Base-by-base conservation (phyloP, 768 basidiomycete genomes). In the Mycena venus region DNA sequence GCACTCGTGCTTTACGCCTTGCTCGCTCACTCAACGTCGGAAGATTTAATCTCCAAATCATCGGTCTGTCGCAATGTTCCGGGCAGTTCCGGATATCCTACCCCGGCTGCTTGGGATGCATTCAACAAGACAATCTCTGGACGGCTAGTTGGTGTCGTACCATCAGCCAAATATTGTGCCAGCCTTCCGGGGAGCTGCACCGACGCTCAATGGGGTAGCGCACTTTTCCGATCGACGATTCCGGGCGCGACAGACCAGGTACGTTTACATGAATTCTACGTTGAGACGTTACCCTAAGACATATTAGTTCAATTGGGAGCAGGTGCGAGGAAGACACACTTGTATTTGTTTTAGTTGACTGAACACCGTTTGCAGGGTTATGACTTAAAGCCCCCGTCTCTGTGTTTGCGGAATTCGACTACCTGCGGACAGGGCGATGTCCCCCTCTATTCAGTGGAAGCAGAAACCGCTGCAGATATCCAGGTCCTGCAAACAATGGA, bases 361-460 rank as follows among this genome's bases (percentile, higher is more conserved):
- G 14, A 56, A 55, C 36, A 9, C 15, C 4, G 58, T 55, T 12
- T 38, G 36, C 29, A 83, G 81, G 79, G 81, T 42, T 83, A 77
- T 59, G 72, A 79, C 31, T 75, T 79, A 9, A 68, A 40, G 12
- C 79, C 80, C 17, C 79, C 80, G 11, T 80, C 82, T 19, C 63
- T 82, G 27, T 83, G 81, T 66, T 53, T 78, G 34, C 73, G 75
- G 0, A 73, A n/a, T n/a, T n/a, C n/a, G n/a, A n/a, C n/a, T n/a
- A n/a, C n/a, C n/a, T n/a, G n/a, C n/a, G n/a, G n/a, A 4, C 83
- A 84, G 72, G 83, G 83, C 7, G 72, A 81, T 59, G 82, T 84
- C 11, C 82, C 84, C 0, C 34, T 82, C 3, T 82, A 76, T 60
- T 81, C 78, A 11, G 78, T 84, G 2, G 75, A 81, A 34, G 83